Percentiles rank a stretch among this genome's conserved stretches.
phyloP scores from a whole-genome alignment of 768 basidiomycete genomes.

The Mycena capillaripes region DNA sequence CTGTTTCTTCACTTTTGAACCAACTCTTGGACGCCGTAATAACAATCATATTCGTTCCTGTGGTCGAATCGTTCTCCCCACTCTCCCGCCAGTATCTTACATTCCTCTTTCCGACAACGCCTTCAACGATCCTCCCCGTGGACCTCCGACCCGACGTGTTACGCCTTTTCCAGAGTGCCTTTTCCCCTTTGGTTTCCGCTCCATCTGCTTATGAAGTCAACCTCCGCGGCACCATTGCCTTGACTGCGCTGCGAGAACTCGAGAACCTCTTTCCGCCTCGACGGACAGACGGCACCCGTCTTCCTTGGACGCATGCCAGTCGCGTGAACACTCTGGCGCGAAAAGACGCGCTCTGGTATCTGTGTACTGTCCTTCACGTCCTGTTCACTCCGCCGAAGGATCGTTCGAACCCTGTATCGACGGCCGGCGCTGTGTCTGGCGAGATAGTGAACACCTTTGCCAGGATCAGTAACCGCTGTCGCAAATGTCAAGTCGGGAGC shows the following conservation, averaged over 20 bases:
- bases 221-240: conserved; percentile 48
- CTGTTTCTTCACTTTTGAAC: conserved; percentile 32
- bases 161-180: conserved; percentile 42
- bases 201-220: conserved; percentile 36
- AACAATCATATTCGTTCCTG: conserved; percentile 32
- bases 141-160: conserved; percentile 48
- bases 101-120: conserved; percentile 17
- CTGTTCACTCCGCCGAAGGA: conserved; percentile 41
- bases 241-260: conserved; percentile 57
- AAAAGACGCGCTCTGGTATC: conserved; percentile 68
- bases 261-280: conserved; percentile 45
- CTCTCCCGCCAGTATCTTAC: conserved; percentile 29
- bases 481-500: background rate
- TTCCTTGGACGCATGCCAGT: conserved; percentile 26
- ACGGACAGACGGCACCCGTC: conserved; percentile 14
- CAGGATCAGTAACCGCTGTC: conserved; percentile 31
- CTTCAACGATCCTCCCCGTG: conserved; percentile 26
- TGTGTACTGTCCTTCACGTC: conserved; percentile 60
- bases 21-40: conserved; percentile 32
- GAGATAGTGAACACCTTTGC: conserved; percentile 26
- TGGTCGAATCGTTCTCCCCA: conserved; percentile 31
- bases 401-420: background rate
- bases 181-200: conserved; percentile 32
- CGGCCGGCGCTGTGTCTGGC: conserved; percentile 12
- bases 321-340: conserved; percentile 57